Evolutionary conservation across 139 green algal genomes (phyloP).

Genomic region (Asterochloris sp.): DNA sequence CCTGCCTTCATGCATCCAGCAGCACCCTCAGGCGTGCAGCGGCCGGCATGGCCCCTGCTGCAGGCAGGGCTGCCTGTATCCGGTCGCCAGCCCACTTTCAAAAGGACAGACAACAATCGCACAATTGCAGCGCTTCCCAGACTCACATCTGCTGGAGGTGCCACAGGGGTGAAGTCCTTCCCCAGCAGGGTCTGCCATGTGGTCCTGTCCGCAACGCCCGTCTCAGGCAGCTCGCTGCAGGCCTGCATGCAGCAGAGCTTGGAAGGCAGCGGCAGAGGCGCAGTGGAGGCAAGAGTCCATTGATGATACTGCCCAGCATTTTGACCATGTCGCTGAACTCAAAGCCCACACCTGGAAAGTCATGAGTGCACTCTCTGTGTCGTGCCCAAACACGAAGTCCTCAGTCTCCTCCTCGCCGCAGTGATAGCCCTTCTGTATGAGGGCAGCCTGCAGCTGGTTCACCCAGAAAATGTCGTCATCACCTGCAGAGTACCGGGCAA

Average conservation of each 20-base stretch:
- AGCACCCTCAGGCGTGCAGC: too few species aligned
- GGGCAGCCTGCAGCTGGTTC: conserved; percentile 39
- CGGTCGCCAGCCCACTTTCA: too few species aligned
- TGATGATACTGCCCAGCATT: background rate
- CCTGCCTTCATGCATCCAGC: background rate
- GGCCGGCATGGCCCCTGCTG: background rate
- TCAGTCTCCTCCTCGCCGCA: conserved; percentile 66
- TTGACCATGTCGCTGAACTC: background rate
- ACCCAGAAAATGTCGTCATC: conserved; percentile 85
- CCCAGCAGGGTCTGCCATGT: conserved; percentile 70
- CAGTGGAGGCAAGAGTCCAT: background rate
- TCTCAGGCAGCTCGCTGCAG: conserved; percentile 60
- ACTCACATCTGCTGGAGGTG: background rate
- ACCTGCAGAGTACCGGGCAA: conserved; percentile 19
- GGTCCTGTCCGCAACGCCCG: conserved; percentile 54
- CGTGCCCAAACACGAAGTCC: conserved; percentile 50
- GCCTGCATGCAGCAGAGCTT: conserved; percentile 32
- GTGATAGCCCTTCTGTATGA: conserved; percentile 59
- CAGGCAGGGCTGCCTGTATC: background rate
- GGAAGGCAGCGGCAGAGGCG: background rate
- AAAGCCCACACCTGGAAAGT: conserved; percentile 34
- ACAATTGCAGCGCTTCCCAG: background rate
- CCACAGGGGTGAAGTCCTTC: background rate
- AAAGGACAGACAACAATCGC: too few species aligned
- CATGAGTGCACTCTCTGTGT: conserved; percentile 36